These are phyloP conservation scores for Scheffersomyces parashehatae DNA, from an alignment of 1,139 yeast genomes.

Conservation along the genomic window DNA sequence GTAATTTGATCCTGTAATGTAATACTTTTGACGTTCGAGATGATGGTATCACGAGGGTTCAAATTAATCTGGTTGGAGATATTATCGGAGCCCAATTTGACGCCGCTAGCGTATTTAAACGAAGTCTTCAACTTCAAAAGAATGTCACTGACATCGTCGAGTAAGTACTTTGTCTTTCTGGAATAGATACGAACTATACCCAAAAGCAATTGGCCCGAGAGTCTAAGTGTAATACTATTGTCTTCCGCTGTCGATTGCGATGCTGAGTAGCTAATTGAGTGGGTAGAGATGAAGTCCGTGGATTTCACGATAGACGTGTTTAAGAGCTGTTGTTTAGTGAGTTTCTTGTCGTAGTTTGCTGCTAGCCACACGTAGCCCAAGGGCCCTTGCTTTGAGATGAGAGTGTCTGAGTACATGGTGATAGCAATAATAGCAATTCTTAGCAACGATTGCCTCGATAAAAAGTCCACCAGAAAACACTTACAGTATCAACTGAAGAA, in stretches of 20 bases:
- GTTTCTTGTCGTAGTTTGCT: conserved; percentile 79
- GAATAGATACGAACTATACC: conserved; percentile 91
- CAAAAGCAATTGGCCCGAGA: conserved; percentile 83
- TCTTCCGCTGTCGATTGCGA: conserved; percentile 6
- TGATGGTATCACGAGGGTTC: conserved; percentile 51
- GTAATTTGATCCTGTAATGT: conserved; percentile 78
- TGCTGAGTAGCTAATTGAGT: conserved; percentile 15
- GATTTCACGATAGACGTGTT: conserved; percentile 73
- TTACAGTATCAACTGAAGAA: too few relatives aligned
- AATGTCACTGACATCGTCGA: conserved; percentile 84
- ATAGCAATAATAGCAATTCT: not conserved
- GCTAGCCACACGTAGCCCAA: conserved; percentile 93
- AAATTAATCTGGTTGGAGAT: conserved; percentile 36
- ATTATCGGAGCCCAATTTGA: conserved; percentile 30
- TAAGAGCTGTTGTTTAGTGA: conserved; percentile 74
- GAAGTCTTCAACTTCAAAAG: conserved; percentile 72
- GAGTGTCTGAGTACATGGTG: conserved; percentile 39
- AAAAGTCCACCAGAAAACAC: too few relatives aligned
- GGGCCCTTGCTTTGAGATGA: conserved; percentile 72
- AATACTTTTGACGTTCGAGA: conserved; percentile 55
- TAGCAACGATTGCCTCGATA: too few relatives aligned
- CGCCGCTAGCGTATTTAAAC: conserved; percentile 50
- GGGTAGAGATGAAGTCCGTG: conserved; percentile 50
- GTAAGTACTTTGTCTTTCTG: conserved; percentile 77
- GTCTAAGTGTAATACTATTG: conserved; percentile 65